Evolutionary conservation across 306 rosid genomes (phyloP), one percentile per base, ranked within the genome.

Genomic region (Cucumis hystrix): DNA sequence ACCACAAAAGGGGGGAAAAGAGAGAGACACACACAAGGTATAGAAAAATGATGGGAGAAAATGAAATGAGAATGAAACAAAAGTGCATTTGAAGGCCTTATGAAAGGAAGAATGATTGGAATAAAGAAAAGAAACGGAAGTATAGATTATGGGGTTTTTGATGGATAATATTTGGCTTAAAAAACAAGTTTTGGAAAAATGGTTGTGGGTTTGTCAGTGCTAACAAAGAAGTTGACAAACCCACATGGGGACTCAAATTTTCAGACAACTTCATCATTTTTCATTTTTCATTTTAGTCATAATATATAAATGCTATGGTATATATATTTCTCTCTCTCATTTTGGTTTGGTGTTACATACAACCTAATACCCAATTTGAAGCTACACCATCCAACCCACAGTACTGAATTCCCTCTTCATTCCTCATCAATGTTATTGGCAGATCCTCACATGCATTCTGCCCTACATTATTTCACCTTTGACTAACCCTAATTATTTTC

Each of bases 221-320:
- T 65, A 65, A 65, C 4, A 65, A 65, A 65, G 28, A 15, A 65
- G 35, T 68, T 68, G 74, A 68, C 74, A 68, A 68, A 41, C 55
- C 56, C 74, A 68, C 74, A 68, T 68, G 74, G 74, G 74, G 74
- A 68, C 41, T 68, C 74, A 41, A 41, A 41, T 68, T 68, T 68
- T 68, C 74, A 68, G 74, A 68, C 74, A 68, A 21, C 18, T 41
- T 41, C 74, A 68, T 68, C 74, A 68, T 67, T 12, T 68, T 8
- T 40, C 5, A 3, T 64, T 64, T 16, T 65, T 39, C 4, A 2
- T 17, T 8, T 62, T 62, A 33, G 5, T 33, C 37, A 33, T 15
- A 12, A 56, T 56, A 6, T 6, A 17, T 54, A 17, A 15, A 55
- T 17, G 30, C 30, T 28, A 28, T 28, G 30, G 30, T 28, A 28